These are phyloP conservation scores for Hymenoscyphus linearis DNA, from an alignment of 2,329 filamentous ascomycete genomes.

Conservation along the genomic window DNA sequence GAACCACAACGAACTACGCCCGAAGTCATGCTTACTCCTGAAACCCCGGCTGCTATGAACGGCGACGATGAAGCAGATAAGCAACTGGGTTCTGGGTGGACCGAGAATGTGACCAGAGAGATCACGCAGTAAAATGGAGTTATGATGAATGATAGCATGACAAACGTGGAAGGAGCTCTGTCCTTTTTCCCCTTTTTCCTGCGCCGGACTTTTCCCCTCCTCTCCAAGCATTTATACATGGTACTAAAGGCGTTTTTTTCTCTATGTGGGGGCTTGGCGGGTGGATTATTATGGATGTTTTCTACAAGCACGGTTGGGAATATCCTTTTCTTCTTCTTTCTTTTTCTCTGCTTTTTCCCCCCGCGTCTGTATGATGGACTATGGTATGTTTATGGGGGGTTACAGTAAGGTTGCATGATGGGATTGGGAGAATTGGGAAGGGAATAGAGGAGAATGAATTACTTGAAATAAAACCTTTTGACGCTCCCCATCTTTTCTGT, in stretches of 20 bases:
- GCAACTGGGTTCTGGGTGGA: conserved; percentile 25
- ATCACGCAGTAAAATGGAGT: conserved; percentile 19
- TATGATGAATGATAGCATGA: conserved; percentile 19
- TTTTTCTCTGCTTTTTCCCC: no score
- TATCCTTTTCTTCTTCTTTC: neutral
- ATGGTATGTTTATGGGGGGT: neutral
- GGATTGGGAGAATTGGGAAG: neutral
- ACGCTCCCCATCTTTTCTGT: no score
- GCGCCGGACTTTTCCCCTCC: neutral
- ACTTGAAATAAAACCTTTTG: neutral
- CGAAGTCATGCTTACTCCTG: conserved; percentile 28
- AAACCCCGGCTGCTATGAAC: conserved; percentile 20
- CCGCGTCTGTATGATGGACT: neutral
- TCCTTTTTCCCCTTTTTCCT: neutral
- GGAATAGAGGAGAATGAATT: neutral
- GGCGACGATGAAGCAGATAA: conserved; percentile 23
- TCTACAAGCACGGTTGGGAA: neutral
- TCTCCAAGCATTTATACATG: neutral
- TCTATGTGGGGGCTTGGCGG: neutral
- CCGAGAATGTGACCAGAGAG: conserved; percentile 12
- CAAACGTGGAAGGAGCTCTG: conserved; percentile 1
- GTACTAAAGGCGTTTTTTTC: neutral
- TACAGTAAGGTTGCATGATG: neutral
- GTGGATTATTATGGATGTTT: neutral
- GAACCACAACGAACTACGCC: conserved; percentile 21